Percentiles rank a stretch among this genome's conserved stretches.
phyloP scores from a whole-genome alignment of 176 grass and related monocot genomes.

The Melocanna baccifera region DNA sequence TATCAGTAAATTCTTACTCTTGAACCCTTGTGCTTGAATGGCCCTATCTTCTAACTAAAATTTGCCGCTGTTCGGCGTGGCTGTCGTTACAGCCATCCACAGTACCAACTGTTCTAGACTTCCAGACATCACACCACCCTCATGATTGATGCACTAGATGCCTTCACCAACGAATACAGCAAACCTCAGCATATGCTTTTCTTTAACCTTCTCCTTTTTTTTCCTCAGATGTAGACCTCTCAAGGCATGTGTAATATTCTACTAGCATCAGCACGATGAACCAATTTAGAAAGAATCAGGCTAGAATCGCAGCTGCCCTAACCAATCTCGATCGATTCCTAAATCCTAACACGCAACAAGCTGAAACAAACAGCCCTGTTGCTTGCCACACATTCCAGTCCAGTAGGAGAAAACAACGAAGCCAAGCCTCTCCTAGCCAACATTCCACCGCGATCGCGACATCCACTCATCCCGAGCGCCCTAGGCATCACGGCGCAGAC shows the following conservation, averaged over 20 bases:
- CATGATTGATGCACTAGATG: not conserved
- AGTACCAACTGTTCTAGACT: no score
- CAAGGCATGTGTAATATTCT: not conserved
- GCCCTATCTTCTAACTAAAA: no score
- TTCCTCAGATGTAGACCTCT: not conserved
- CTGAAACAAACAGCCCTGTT: not conserved
- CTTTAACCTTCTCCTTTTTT: not conserved
- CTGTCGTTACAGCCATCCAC: no score
- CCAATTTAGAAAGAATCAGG: not conserved
- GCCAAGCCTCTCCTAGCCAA: not conserved
- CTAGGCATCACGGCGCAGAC: not conserved
- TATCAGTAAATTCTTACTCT: no score
- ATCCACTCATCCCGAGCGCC: not conserved
- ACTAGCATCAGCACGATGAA: not conserved
- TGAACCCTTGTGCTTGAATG: no score
- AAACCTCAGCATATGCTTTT: not conserved
- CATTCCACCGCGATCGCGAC: not conserved
- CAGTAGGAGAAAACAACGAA: not conserved
- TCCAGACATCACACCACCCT: no score
- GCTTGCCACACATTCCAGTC: not conserved
- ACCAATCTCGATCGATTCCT: not conserved
- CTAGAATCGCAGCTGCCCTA: not conserved
- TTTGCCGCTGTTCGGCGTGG: no score
- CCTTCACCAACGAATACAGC: not conserved
- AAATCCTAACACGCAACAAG: not conserved